These are phyloP conservation scores for Mycena rosella DNA, from an alignment of 768 basidiomycete species.

Conservation along the genomic window DNA sequence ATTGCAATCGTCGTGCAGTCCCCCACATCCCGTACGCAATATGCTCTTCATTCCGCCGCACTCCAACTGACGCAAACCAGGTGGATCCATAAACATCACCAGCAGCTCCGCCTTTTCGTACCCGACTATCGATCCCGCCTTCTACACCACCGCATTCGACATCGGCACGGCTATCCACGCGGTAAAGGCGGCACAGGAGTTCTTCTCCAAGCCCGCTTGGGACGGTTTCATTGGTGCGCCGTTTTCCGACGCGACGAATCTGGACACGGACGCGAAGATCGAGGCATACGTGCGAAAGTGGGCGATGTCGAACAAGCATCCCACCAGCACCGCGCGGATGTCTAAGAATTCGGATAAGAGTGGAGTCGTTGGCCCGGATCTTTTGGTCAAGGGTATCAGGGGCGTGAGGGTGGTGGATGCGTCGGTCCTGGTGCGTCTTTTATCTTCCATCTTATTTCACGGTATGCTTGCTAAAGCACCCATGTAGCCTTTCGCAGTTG, in stretches of 20 bases:
- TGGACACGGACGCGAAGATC: conserved; percentile 14
- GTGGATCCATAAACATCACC: conserved; percentile 16
- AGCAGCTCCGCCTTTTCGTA: conserved; percentile 16
- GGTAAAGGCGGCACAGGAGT: background rate
- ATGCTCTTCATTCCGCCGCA: background rate
- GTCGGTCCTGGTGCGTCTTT: conserved; percentile 21
- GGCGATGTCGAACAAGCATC: conserved; percentile 15
- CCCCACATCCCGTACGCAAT: conserved; percentile 23
- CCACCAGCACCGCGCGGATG: conserved; percentile 22
- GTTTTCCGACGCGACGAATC: background rate
- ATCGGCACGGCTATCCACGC: conserved; percentile 17
- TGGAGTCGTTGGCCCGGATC: conserved; percentile 27
- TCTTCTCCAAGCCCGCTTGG: too few species aligned
- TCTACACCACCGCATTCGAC: conserved; percentile 18
- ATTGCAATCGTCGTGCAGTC: too few species aligned
- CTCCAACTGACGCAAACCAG: background rate
- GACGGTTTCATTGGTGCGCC: conserved; percentile 23
- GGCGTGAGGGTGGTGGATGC: conserved; percentile 33
- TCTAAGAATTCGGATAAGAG: conserved; percentile 5
- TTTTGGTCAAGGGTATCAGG: conserved; percentile 16
- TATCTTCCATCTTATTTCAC: background rate
- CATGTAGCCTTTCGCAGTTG: background rate
- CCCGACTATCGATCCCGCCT: conserved; percentile 24
- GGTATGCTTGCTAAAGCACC: background rate
- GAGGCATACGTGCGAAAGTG: conserved; percentile 27